Conservation (phyloP, 306 rosid genomes). For the Prunus persica region Prunus_persica_NCBIv2 NC_034010.1:29778501-29779000, state of each 20-base stretch:
- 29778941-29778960: slow-evolving; percentile 72
- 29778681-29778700: slow-evolving; percentile 1
- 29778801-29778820: neutral
- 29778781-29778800: neutral
- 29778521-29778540: too few relatives aligned
- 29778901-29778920: slow-evolving; percentile 68
- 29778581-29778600: slow-evolving; percentile 2
- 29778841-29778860: slow-evolving; percentile 52
- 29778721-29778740: neutral
- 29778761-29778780: slow-evolving; percentile 9
- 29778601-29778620: slow-evolving; percentile 20
- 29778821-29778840: slow-evolving; percentile 2
- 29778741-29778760: neutral
- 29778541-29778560: too few relatives aligned
- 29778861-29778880: slow-evolving; percentile 57
- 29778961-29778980: slow-evolving; percentile 59
- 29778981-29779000: slow-evolving; percentile 39
- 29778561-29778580: neutral
- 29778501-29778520: too few relatives aligned
- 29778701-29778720: slow-evolving; percentile 2
- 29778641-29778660: neutral
- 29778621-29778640: slow-evolving; percentile 2
- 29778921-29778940: slow-evolving; percentile 74
- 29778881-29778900: slow-evolving; percentile 76
- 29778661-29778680: slow-evolving; percentile 30